phyloP scores from a whole-genome alignment of 176 grass and related monocot species.

The Avena eriantha region DNA sequence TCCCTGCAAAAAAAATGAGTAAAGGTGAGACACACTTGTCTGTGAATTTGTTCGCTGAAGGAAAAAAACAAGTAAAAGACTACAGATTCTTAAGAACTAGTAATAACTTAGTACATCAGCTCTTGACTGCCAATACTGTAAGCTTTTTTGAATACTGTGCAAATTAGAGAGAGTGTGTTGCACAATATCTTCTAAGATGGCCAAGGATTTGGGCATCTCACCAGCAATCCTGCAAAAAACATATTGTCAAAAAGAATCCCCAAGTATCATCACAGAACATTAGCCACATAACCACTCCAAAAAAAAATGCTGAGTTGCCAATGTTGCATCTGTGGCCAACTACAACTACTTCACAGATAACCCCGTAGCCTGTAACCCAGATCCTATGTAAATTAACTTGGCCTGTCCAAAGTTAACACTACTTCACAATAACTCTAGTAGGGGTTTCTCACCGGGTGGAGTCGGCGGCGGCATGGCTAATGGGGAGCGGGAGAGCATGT shows the following conservation, averaged over 20 bases:
- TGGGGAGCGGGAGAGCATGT: conserved; percentile 38
- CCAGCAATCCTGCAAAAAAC: conserved; percentile 53
- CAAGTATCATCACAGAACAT: background rate
- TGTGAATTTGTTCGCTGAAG: too few species aligned
- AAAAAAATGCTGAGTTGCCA: too few species aligned
- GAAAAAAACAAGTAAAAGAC: background rate
- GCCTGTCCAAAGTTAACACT: background rate
- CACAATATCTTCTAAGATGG: conserved; percentile 73
- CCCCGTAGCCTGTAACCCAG: too few species aligned
- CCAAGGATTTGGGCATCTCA: conserved; percentile 30
- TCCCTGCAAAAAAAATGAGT: conserved; percentile 42
- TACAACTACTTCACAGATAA: too few species aligned
- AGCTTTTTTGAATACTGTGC: conserved; percentile 81
- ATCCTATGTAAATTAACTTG: too few species aligned
- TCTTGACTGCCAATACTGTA: conserved; percentile 78
- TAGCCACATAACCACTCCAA: too few species aligned
- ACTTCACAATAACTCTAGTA: background rate
- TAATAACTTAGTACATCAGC: conserved; percentile 56
- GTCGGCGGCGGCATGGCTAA: conserved; percentile 17
- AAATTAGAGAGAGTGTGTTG: conserved; percentile 61
- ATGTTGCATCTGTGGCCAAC: background rate
- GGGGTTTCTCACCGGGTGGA: conserved; percentile 39
- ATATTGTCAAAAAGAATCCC: background rate
- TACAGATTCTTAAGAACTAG: conserved; percentile 7
- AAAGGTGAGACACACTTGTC: conserved; percentile 17